A percentile compares a stretch with the other conserved stretches of the same genome.
Conservation (phyloP, 202 grass and related monocot genomes). For the Hordeum pubiflorum region DNA sequence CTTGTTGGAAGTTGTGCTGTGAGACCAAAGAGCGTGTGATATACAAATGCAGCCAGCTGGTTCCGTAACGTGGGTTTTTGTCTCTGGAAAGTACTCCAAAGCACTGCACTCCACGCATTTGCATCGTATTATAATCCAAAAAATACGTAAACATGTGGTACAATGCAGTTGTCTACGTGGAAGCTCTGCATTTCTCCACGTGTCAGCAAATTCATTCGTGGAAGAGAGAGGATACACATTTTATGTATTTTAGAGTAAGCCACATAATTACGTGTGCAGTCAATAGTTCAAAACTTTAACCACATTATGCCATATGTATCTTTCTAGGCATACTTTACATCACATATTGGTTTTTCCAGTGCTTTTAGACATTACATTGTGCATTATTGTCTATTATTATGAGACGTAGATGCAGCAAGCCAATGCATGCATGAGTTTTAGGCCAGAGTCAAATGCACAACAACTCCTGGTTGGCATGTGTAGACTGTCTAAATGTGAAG, state of each 20-base stretch:
- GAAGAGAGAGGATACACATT: too few species aligned
- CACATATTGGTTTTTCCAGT: too few species aligned
- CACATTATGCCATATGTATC: too few species aligned
- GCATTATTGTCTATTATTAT: too few species aligned
- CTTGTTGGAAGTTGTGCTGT: slow-evolving; percentile 10
- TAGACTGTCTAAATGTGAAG: neutral
- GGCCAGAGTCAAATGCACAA: neutral
- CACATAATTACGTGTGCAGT: too few species aligned
- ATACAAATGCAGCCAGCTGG: slow-evolving; percentile 7
- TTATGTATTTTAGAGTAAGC: too few species aligned
- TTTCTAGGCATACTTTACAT: too few species aligned
- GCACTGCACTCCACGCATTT: neutral
- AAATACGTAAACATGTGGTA: neutral
- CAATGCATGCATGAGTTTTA: neutral
- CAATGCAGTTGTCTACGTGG: neutral
- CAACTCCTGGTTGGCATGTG: neutral
- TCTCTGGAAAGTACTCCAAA: neutral
- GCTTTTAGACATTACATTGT: too few species aligned
- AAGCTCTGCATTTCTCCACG: neutral
- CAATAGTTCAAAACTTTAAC: too few species aligned
- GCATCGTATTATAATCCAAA: neutral
- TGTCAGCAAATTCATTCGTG: neutral
- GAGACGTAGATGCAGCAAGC: neutral
- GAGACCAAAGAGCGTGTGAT: neutral
- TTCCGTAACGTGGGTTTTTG: neutral